phyloP scores from a whole-genome alignment of 345 rosid species.

The Isatis tinctoria region DNA sequence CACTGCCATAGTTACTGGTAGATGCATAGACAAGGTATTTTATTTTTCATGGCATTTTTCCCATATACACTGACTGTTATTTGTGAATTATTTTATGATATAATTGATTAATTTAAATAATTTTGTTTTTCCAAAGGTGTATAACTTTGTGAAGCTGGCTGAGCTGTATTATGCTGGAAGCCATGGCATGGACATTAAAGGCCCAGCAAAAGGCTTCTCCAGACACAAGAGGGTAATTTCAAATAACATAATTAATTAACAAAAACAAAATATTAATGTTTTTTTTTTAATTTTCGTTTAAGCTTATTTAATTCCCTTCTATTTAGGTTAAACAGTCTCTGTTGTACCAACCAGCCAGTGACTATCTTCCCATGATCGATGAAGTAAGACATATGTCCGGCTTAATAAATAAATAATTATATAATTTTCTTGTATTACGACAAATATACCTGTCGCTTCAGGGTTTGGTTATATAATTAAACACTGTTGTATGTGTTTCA shows the following conservation, averaged over 20 bases:
- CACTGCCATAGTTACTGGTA: slow-evolving; percentile 91
- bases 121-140: slow-evolving; percentile 45
- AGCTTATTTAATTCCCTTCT: slow-evolving; percentile 10
- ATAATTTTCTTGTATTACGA: neutral
- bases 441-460: neutral
- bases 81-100: neutral
- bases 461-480: neutral
- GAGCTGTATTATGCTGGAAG: slow-evolving; percentile 99
- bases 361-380: slow-evolving; percentile 76
- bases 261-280: slow-evolving; percentile 41
- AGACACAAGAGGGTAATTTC: slow-evolving; percentile 47
- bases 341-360: slow-evolving; percentile 77
- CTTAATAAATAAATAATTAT: neutral
- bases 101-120: neutral
- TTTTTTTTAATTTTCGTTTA: neutral
- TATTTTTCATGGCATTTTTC: neutral
- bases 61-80: neutral
- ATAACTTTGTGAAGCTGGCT: slow-evolving; percentile 70
- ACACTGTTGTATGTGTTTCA: neutral
- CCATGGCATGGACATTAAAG: slow-evolving; percentile 99
- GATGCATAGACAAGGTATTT: slow-evolving; percentile 91
- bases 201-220: slow-evolving; percentile 59
- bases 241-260: slow-evolving; percentile 8
- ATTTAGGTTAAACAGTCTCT: slow-evolving; percentile 48
- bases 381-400: slow-evolving; percentile 45